phyloP scores from a whole-genome alignment of 1,284 basidiomycete species.

The Heterobasidion occidentale region DNA sequence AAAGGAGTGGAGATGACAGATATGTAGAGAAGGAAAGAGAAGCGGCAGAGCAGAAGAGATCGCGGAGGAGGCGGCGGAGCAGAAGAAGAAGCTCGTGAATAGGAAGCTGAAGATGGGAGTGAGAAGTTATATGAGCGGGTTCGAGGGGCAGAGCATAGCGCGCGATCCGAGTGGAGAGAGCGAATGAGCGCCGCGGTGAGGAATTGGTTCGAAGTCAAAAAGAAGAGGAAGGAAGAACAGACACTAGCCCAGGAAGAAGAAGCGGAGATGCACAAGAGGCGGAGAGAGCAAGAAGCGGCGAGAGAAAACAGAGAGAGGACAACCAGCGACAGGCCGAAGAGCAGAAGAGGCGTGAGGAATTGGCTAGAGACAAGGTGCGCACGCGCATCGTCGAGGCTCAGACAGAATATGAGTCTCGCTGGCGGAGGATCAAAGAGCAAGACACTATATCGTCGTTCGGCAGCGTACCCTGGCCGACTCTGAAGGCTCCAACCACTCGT shows the following conservation, averaged over 20 bases:
- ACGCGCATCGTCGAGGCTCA: constrained; percentile 37
- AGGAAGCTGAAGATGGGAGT: background rate
- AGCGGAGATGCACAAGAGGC: background rate
- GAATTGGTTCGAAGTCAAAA: background rate
- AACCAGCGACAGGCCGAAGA: constrained; percentile 6
- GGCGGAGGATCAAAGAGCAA: constrained; percentile 37
- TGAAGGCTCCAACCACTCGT: constrained; percentile 31
- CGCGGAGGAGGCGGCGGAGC: constrained; percentile 7
- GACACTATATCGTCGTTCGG: constrained; percentile 38
- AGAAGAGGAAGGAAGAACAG: background rate
- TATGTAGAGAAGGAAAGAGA: constrained; percentile 24
- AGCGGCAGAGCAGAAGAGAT: constrained; percentile 25
- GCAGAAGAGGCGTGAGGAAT: too few species aligned
- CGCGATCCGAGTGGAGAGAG: too few species aligned
- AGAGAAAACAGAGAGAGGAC: constrained; percentile 28
- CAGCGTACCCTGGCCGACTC: constrained; percentile 65
- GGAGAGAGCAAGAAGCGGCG: constrained; percentile 14
- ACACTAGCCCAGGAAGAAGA: background rate
- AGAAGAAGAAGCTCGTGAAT: background rate
- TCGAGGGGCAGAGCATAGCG: too few species aligned
- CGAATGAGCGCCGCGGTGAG: too few species aligned
- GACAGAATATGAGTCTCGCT: constrained; percentile 53
- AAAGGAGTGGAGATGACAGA: constrained; percentile 11
- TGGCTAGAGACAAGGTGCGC: too few species aligned
- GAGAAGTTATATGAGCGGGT: background rate